Evolutionary conservation across 2,329 filamentous ascomycete species (phyloP).

Genomic region (Monascus ruber): DNA sequence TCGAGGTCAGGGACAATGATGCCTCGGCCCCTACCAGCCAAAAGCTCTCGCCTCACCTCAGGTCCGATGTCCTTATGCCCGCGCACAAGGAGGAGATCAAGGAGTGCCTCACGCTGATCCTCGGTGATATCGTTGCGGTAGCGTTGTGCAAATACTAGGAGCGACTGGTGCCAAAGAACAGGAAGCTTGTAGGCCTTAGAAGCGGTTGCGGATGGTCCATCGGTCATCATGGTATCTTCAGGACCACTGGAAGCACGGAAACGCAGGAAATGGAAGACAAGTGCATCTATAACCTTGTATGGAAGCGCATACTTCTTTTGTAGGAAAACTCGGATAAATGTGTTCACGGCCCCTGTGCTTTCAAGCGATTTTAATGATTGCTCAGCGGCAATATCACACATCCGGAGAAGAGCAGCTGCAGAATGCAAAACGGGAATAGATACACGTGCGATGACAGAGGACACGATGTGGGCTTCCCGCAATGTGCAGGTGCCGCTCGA

Average conservation of each 20-base stretch:
- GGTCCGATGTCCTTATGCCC: slow-evolving; percentile 84
- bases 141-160: slow-evolving; percentile 83
- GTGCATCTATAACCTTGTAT: slow-evolving; percentile 83
- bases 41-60: slow-evolving; percentile 76
- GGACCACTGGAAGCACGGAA: slow-evolving; percentile 57
- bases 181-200: slow-evolving; percentile 58
- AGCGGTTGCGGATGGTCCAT: slow-evolving; percentile 29
- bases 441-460: slow-evolving; percentile 70
- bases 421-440: slow-evolving; percentile 87
- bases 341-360: slow-evolving; percentile 81
- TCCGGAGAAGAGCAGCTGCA: slow-evolving; percentile 75
- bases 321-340: slow-evolving; percentile 84
- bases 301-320: slow-evolving; percentile 97
- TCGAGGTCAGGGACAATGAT: slow-evolving; percentile 41
- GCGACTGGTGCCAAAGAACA: slow-evolving; percentile 90
- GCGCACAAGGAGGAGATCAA: slow-evolving; percentile 74
- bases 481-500: slow-evolving; percentile 78
- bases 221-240: slow-evolving; percentile 42
- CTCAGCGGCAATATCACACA: slow-evolving; percentile 89
- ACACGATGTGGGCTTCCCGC: slow-evolving; percentile 83
- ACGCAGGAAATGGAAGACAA: slow-evolving; percentile 93
- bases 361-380: slow-evolving; percentile 69
- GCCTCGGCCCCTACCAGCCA: slow-evolving; percentile 79
- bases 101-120: slow-evolving; percentile 79
- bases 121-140: slow-evolving; percentile 96